phyloP scores from a whole-genome alignment of 2,329 filamentous ascomycete genomes.

The Rosellinia necatrix region DNA sequence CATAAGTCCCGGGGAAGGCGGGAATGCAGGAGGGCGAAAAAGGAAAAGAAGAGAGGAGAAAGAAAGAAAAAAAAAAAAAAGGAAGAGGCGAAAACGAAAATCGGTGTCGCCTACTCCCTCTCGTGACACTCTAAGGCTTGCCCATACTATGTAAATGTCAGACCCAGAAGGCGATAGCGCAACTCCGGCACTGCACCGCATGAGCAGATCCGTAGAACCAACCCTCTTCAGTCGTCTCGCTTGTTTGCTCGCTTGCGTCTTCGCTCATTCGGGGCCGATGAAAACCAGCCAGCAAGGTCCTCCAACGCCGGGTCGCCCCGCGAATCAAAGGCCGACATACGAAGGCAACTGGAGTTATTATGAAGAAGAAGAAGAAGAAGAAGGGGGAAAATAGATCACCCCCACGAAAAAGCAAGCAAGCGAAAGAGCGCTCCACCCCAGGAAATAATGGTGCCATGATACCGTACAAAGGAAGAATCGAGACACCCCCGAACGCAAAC shows the following conservation, averaged over 20 bases:
- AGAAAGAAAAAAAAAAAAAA: neutral
- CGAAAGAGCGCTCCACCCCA: no score
- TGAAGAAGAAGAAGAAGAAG: no score
- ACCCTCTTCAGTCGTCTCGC: neutral
- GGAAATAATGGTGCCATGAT: conserved; percentile 1
- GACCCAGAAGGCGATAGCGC: neutral
- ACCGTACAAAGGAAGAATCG: no score
- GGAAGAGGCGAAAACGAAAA: neutral
- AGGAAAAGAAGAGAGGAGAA: neutral
- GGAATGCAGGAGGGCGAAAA: neutral
- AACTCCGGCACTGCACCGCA: neutral
- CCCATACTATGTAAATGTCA: neutral
- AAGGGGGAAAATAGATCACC: no score
- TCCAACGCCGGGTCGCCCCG: no score
- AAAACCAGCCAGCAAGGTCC: neutral
- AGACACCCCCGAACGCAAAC: no score
- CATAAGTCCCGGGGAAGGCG: neutral
- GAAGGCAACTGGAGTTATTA: neutral
- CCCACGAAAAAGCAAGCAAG: no score
- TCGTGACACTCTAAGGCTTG: no score
- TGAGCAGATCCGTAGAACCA: neutral
- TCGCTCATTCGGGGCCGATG: neutral
- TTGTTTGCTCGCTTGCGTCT: neutral
- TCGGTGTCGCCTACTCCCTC: neutral
- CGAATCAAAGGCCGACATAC: neutral